These are phyloP conservation scores for Hymenotorrendiella dingleyae DNA, from an alignment of 2,329 filamentous ascomycete genomes.

Conservation along the genomic window DNA sequence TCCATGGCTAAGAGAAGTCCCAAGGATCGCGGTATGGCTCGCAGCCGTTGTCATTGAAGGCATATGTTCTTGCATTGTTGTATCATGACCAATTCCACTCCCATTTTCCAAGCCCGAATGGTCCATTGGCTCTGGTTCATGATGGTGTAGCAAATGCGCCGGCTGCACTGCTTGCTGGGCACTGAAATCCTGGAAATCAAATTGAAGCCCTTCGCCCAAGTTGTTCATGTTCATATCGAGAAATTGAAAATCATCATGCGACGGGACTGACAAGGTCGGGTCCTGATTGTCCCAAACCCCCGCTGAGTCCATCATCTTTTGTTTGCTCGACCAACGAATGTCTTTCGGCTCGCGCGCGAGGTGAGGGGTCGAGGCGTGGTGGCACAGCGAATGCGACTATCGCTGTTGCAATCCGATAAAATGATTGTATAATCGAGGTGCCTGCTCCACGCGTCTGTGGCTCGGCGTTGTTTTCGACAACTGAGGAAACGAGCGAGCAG, in stretches of 20 bases:
- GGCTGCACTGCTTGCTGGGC: conserved; percentile 21
- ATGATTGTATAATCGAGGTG: no score
- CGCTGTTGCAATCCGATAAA: neutral
- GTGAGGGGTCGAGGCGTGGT: neutral
- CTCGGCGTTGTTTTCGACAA: neutral
- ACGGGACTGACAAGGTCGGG: conserved; percentile 43
- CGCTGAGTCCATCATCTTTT: conserved; percentile 28
- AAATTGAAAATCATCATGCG: conserved; percentile 60
- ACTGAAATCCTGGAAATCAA: conserved; percentile 54
- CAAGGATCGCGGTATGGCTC: conserved; percentile 40
- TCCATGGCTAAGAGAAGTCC: conserved; percentile 34
- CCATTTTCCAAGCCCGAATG: conserved; percentile 37
- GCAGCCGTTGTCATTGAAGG: conserved; percentile 41
- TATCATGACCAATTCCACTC: conserved; percentile 25
- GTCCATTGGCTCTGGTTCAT: conserved; percentile 38
- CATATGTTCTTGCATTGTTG: conserved; percentile 40
- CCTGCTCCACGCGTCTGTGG: neutral
- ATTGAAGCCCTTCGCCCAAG: conserved; percentile 49
- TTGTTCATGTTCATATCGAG: conserved; percentile 53
- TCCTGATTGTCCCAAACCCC: conserved; percentile 49
- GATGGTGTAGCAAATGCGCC: conserved; percentile 25
- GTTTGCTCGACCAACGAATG: neutral
- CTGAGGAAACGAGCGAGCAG: no score
- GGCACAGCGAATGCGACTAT: neutral
- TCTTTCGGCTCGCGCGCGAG: neutral